A percentile compares a stretch with the other conserved stretches of the same genome.
Evolutionary conservation across 495 filamentous ascomycete genomes (phyloP).

Genomic region (Aspergillus leporis): DNA sequence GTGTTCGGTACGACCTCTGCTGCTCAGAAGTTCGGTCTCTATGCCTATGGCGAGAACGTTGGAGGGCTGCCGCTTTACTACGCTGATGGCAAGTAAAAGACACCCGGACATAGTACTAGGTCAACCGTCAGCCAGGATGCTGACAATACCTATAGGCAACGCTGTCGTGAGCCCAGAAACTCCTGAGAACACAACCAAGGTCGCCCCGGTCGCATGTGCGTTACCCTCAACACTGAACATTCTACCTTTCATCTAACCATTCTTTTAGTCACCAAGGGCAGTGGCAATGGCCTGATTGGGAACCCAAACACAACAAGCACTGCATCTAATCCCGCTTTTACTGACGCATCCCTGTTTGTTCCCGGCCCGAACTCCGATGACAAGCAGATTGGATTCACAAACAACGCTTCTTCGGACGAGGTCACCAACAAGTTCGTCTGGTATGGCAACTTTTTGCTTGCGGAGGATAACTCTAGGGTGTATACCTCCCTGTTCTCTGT

Average conservation of each 20-base stretch:
- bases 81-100: constrained; percentile 27
- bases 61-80: constrained; percentile 36
- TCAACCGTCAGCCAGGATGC: neutral
- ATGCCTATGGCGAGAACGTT: constrained; percentile 36
- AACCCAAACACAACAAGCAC: constrained; percentile 27
- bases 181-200: constrained; percentile 13
- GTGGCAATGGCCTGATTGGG: constrained; percentile 15
- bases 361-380: constrained; percentile 19
- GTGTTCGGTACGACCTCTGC: neutral
- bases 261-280: constrained; percentile 5
- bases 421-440: constrained; percentile 31
- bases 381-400: constrained; percentile 13
- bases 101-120: neutral
- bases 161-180: constrained; percentile 11
- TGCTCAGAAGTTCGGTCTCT: constrained; percentile 26
- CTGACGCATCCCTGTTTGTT: constrained; percentile 25
- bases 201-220: constrained; percentile 14
- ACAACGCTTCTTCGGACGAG: constrained; percentile 8
- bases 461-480: constrained; percentile 24
- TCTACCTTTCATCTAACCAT: neutral
- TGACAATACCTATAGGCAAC: constrained; percentile 9
- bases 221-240: neutral
- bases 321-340: constrained; percentile 13
- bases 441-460: constrained; percentile 34
- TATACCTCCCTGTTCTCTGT: constrained; percentile 35